Evolutionary conservation across 495 filamentous ascomycete species (phyloP).

Genomic region (Talaromyces nanjingensis): DNA sequence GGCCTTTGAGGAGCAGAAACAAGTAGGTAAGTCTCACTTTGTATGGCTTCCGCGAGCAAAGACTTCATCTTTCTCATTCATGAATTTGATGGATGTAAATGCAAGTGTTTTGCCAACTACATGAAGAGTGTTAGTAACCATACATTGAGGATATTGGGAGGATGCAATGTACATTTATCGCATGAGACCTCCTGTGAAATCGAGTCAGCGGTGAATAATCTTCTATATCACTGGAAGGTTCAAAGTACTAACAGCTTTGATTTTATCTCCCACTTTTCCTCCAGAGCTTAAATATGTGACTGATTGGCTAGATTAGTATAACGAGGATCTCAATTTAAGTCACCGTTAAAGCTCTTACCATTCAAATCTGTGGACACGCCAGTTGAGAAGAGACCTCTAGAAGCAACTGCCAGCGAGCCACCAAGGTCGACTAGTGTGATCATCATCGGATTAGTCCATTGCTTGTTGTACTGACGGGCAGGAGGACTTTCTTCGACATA

Average conservation of each 20-base stretch:
- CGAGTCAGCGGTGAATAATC: constrained; percentile 17
- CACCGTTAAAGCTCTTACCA: constrained; percentile 38
- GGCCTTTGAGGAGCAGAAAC: no score
- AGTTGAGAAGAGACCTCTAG: constrained; percentile 76
- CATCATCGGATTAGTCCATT: background rate
- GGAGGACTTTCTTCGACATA: constrained; percentile 17
- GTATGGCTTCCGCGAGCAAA: constrained; percentile 92
- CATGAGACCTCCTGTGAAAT: constrained; percentile 55
- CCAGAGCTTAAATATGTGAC: constrained; percentile 89
- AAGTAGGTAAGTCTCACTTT: constrained; percentile 49
- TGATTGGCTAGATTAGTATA: constrained; percentile 19
- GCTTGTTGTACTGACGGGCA: background rate
- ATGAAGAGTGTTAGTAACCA: background rate
- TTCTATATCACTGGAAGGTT: background rate
- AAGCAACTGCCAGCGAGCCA: constrained; percentile 88
- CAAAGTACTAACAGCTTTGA: constrained; percentile 48
- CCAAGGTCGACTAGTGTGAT: constrained; percentile 79
- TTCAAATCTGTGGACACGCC: constrained; percentile 92
- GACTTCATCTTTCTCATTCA: constrained; percentile 66
- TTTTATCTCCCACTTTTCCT: constrained; percentile 70
- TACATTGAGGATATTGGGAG: background rate
- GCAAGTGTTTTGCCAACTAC: constrained; percentile 89
- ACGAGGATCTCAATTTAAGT: background rate
- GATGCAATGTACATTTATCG: constrained; percentile 63
- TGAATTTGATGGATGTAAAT: constrained; percentile 77